Percentiles rank a stretch among this genome's conserved stretches.
Evolutionary conservation across 2,329 filamentous ascomycete species (phyloP).

Genomic region (Lachnellula suecica): DNA sequence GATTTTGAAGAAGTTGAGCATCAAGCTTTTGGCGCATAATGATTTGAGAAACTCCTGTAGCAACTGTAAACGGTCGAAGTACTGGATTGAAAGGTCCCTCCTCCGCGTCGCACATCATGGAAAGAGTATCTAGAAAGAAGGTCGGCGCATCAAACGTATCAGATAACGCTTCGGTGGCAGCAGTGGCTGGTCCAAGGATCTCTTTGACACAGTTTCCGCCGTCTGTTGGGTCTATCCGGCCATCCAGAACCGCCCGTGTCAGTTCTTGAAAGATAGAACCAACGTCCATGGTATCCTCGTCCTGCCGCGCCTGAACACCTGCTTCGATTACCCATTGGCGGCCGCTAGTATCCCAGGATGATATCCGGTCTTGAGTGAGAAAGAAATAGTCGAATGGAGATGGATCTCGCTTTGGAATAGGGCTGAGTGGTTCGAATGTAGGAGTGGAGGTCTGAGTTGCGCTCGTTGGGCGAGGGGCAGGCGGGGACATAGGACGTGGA

Average conservation of each 20-base stretch:
- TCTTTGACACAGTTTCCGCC: conserved; percentile 73
- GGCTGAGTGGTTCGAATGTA: conserved; percentile 26
- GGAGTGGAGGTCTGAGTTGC: conserved; percentile 29
- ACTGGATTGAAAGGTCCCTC: conserved; percentile 46
- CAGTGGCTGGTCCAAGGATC: conserved; percentile 61
- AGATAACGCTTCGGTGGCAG: conserved; percentile 47
- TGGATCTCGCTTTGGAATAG: conserved; percentile 29
- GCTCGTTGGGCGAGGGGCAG: conserved; percentile 28
- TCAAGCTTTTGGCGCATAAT: conserved; percentile 85
- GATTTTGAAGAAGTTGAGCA: conserved; percentile 67
- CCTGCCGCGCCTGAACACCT: conserved; percentile 61
- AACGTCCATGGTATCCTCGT: conserved; percentile 68
- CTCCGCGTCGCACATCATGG: conserved; percentile 74
- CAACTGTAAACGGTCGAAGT: conserved; percentile 67
- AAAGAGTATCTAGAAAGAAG: conserved; percentile 80
- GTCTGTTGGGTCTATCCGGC: conserved; percentile 63
- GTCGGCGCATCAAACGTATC: conserved; percentile 61
- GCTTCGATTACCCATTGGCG: conserved; percentile 66
- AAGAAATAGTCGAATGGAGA: conserved; percentile 68
- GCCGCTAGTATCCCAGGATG: conserved; percentile 66
- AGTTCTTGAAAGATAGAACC: conserved; percentile 82
- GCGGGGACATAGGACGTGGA: conserved; percentile 35
- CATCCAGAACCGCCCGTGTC: conserved; percentile 71
- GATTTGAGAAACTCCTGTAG: conserved; percentile 69
- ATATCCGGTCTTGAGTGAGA: conserved; percentile 68